Conservation (phyloP, 441 rosid genomes). For the Macaranga tanarius region DNA sequence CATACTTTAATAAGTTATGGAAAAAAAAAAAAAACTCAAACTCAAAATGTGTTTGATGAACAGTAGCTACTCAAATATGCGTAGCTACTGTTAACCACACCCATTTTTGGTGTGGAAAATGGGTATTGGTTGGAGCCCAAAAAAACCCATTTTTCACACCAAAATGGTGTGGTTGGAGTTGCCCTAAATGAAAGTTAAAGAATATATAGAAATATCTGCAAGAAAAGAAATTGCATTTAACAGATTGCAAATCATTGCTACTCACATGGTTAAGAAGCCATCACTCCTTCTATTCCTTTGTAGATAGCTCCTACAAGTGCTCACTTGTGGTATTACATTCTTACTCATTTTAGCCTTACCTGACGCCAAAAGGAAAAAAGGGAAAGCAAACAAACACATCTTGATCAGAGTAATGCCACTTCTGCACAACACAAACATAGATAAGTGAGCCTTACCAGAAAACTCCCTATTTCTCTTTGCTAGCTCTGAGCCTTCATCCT, state of each 20-base stretch:
- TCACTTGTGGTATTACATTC: constrained; percentile 37
- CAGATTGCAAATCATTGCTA: constrained; percentile 6
- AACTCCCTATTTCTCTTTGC: constrained; percentile 33
- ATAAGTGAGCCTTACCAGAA: constrained; percentile 30
- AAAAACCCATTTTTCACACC: too few species aligned
- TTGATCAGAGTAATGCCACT: too few species aligned
- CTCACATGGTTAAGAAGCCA: constrained; percentile 54
- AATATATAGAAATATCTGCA: background rate
- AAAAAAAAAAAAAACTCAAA: too few species aligned
- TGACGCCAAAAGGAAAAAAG: constrained; percentile 33
- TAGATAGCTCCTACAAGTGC: constrained; percentile 38
- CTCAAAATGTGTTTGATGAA: too few species aligned
- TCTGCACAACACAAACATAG: background rate
- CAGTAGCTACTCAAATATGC: too few species aligned
- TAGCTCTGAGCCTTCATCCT: constrained; percentile 37
- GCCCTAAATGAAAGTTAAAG: background rate
- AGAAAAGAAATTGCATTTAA: background rate
- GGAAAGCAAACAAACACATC: background rate
- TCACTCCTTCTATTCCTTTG: constrained; percentile 48
- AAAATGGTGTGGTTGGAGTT: too few species aligned
- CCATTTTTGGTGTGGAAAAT: too few species aligned
- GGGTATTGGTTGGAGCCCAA: too few species aligned
- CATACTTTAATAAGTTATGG: too few species aligned
- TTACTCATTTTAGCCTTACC: constrained; percentile 45
- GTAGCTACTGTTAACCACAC: too few species aligned